Base-by-base conservation (phyloP, 768 basidiomycete species). In the Neoboletus magnificus region DNA sequence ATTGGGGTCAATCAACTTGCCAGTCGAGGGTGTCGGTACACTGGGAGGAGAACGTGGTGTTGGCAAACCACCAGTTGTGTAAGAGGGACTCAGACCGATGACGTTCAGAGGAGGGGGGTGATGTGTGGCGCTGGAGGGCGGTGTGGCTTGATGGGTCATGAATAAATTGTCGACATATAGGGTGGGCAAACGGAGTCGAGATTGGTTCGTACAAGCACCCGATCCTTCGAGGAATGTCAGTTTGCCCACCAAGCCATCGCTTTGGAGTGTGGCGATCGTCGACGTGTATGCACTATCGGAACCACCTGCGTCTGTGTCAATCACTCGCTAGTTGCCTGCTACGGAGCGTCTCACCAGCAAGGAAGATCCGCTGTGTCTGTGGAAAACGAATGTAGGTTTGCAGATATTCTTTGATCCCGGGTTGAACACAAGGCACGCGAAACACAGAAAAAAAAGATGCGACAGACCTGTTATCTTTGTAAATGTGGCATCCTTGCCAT, bases 311-410 rank as follows among this genome's bases (percentile, higher is more conserved):
- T 36, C 22, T 10, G 43, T 32, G 41, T 65, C 46, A 63, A 23
- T 33, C 32, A 27, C 41, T 29, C 27, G 10, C 18, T 23, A 15
- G 46, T 43, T 29, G 41, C 5, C 29, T 36, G 46, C 52, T 2
- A 7, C 39, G 20, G 46, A 15, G 18, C 0, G 9, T 40, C 77
- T 66, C 62, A 85, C 88, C 86, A 52, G 82, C 85, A 67, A 91
- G 80, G 71, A 89, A 90, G 30, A 91, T 73, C 48, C 83, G 81
- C 40, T 87, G 72, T 9, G 87, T 90, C 66, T 91, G 88, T 11
- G 89, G 85, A 64, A 90, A 84, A 57, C 82, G 80, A 47, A 79
- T 77, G 68, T 81, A 89, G 15, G 85, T 86, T 67, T 86, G 79
- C 44, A 91, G 71, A 68, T 86, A 84, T 69, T 89, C 89, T 89